Base-by-base conservation (phyloP, 306 rosid species). In the Quercus ilex region DNA sequence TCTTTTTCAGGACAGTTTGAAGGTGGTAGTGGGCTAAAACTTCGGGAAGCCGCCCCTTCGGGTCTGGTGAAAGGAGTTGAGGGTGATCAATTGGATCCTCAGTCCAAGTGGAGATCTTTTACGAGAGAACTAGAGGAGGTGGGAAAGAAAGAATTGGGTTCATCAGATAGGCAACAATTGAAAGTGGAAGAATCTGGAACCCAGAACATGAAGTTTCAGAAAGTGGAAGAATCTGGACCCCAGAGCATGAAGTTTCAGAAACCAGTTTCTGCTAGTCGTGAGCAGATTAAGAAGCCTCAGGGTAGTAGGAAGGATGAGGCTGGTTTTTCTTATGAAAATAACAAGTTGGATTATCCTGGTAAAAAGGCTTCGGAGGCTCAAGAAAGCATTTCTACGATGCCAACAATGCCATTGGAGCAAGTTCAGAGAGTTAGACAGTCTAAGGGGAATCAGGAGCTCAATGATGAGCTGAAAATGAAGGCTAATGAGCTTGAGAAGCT, bases 401-500 rank as follows among this genome's bases (percentile, higher is more conserved):
- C 90, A 60, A 60, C 80, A 58, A 55, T 25, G 28, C 75, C 90
- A 20, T 71, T 65, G 26, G 99, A 93, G 78, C 96, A 86, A 77
- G 82, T 75, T 79, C 97, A 89, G 85, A 93, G 96, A 86, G 89
- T 71, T 28, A 90, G 98, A 85, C 94, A 91, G 83, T 76, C 91
- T 59, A 96, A 90, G 85, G 98, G 98, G 71, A 93, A 90, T 71
- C 99, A 96, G 76, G 99, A 86, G 80, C 87, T 88, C 57, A 92
- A 93, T 75, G 96, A 96, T 91, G 98, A 90, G 84, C 92, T 96
- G 70, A 96, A 93, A 85, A 77, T 96, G 78, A 96, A 96, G 90
- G 98, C 98, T 9, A 90, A 96, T 85, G 99, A 96, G 79, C 96
- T 96, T 64, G 99, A 96, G 83, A 93, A 86, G 91, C 97, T 96